phyloP scores from a whole-genome alignment of 305 asterid species.

The Caryopteris hybrid region DNA sequence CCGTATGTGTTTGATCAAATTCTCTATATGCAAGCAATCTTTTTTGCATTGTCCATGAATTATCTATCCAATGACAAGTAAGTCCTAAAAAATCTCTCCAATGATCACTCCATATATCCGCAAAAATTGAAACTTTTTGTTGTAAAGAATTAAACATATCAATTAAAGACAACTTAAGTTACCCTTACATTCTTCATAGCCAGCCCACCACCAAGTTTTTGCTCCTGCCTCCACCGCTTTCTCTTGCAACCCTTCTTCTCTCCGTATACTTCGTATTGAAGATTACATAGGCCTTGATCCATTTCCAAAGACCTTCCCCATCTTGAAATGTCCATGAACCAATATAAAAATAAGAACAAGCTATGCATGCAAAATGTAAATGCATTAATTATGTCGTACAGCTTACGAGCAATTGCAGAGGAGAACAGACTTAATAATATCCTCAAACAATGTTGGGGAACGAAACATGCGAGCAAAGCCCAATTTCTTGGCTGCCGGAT shows the following conservation, averaged over 20 bases:
- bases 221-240: neutral
- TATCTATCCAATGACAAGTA: too few relatives aligned
- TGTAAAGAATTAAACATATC: too few relatives aligned
- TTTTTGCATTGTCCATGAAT: too few relatives aligned
- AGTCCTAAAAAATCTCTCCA: too few relatives aligned
- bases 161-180: too few relatives aligned
- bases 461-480: slow-evolving; percentile 53
- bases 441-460: slow-evolving; percentile 55
- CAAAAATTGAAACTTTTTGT: too few relatives aligned
- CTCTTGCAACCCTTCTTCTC: slow-evolving; percentile 4
- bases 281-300: slow-evolving; percentile 36
- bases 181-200: neutral
- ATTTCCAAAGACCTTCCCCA: slow-evolving; percentile 27
- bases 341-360: neutral
- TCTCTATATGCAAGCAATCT: too few relatives aligned
- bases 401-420: slow-evolving; percentile 29
- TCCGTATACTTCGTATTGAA: slow-evolving; percentile 7
- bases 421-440: slow-evolving; percentile 43
- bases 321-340: too few relatives aligned
- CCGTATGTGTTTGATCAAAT: too few relatives aligned
- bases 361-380: neutral
- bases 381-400: too few relatives aligned
- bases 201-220: neutral
- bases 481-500: slow-evolving; percentile 28
- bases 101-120: too few relatives aligned